These are phyloP conservation scores for Macrolepiota fuliginosa DNA, from an alignment of 768 basidiomycete genomes.

Conservation along the genomic window DNA sequence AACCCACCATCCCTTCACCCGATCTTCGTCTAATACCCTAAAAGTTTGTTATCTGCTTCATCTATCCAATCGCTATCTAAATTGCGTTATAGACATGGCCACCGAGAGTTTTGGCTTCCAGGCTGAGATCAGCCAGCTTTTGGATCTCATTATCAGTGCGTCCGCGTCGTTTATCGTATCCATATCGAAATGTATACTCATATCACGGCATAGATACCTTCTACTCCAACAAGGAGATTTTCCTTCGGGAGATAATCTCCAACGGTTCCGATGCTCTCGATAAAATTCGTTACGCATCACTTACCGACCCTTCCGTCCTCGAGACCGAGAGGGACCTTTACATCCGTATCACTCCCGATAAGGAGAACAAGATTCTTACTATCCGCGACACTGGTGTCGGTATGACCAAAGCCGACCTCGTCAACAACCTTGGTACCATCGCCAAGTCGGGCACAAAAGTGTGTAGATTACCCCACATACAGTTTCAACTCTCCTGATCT, in stretches of 20 bases:
- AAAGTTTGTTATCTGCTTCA: slow-evolving; percentile 14
- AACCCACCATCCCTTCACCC: slow-evolving; percentile 22
- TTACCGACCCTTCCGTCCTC: slow-evolving; percentile 90
- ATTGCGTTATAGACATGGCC: slow-evolving; percentile 44
- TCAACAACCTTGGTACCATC: slow-evolving; percentile 98
- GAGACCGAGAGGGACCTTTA: slow-evolving; percentile 89
- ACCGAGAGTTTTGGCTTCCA: slow-evolving; percentile 95
- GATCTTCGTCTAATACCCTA: slow-evolving; percentile 16
- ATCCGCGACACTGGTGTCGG: slow-evolving; percentile 97
- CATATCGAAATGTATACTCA: slow-evolving; percentile 2
- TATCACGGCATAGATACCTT: slow-evolving; percentile 75
- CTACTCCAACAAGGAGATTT: slow-evolving; percentile 99
- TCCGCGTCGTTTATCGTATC: slow-evolving; percentile 8
- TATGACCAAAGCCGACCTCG: slow-evolving; percentile 99
- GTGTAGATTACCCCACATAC: slow-evolving; percentile 17
- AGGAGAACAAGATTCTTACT: slow-evolving; percentile 88
- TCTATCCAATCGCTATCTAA: slow-evolving; percentile 5
- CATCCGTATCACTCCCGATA: slow-evolving; percentile 94
- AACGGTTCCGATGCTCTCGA: slow-evolving; percentile 98
- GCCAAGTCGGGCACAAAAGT: slow-evolving; percentile 95
- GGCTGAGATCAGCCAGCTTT: slow-evolving; percentile 98
- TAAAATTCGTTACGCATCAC: slow-evolving; percentile 96
- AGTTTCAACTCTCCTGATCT: slow-evolving; percentile 13
- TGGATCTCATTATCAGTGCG: slow-evolving; percentile 98
- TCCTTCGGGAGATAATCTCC: slow-evolving; percentile 97